These are phyloP conservation scores for Fusarium liriodendri DNA, from an alignment of 2,329 filamentous ascomycete genomes.

Conservation along the genomic window DNA sequence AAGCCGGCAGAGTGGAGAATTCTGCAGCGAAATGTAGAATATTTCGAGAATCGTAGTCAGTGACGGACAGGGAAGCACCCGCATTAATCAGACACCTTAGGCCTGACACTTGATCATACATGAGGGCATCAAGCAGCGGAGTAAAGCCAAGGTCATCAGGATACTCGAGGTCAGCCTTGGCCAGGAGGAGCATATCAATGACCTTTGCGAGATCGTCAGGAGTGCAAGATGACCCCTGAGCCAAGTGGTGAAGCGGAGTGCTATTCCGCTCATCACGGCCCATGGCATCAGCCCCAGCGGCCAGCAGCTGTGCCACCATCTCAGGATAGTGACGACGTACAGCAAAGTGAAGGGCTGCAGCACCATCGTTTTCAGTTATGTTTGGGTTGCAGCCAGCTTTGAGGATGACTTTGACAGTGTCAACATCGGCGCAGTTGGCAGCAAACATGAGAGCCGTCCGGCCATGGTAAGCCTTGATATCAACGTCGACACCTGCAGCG, in stretches of 20 bases:
- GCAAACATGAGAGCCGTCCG: neutral
- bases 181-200: neutral
- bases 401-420: conserved; percentile 5
- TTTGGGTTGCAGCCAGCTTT: neutral
- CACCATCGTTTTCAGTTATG: rapidly evolving
- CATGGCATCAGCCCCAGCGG: conserved; percentile 9
- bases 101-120: rapidly evolving
- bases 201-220: neutral
- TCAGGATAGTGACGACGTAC: rapidly evolving
- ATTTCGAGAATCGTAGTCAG: rapidly evolving
- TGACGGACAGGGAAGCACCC: neutral
- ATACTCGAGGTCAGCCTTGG: neutral
- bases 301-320: conserved; percentile 1
- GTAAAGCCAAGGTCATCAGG: rapidly evolving
- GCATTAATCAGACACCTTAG: neutral
- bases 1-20: rapidly evolving
- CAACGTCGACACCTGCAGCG: conserved; percentile 14
- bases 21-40: neutral
- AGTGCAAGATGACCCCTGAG: rapidly evolving
- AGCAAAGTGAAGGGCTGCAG: neutral
- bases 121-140: rapidly evolving
- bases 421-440: rapidly evolving
- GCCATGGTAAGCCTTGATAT: neutral
- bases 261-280: rapidly evolving
- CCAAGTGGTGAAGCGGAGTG: neutral